These are phyloP conservation scores for Rhododendron ovatum DNA, from an alignment of 148 eudicot species.

Conservation along the genomic window DNA sequence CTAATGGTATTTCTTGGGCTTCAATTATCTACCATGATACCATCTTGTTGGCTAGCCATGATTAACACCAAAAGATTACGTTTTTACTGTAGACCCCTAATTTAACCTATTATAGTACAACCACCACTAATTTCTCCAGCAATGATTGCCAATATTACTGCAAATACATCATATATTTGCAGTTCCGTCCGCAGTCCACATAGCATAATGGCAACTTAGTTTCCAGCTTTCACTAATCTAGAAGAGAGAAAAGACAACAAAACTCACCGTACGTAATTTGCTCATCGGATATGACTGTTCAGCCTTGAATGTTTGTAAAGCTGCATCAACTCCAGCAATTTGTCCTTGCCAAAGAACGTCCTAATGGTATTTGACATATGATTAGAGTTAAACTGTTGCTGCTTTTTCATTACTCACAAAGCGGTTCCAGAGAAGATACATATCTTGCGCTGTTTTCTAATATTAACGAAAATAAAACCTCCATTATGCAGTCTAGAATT, in stretches of 20 bases:
- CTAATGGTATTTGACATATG: slow-evolving; percentile 26
- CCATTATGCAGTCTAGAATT: background rate
- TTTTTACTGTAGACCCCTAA: background rate
- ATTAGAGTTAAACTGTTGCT: background rate
- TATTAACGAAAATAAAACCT: background rate
- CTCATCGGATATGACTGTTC: slow-evolving; percentile 70
- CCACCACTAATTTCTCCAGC: background rate
- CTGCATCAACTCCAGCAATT: slow-evolving; percentile 80
- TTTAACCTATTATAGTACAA: background rate
- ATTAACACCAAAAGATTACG: background rate
- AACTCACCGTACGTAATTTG: slow-evolving; percentile 47
- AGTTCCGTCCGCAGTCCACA: background rate
- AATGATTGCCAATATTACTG: background rate
- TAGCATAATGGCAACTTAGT: background rate
- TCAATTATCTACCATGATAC: background rate
- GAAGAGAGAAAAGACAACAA: background rate
- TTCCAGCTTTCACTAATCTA: background rate
- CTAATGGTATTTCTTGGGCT: background rate
- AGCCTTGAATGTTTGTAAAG: slow-evolving; percentile 67
- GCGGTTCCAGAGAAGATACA: background rate
- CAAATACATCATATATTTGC: background rate
- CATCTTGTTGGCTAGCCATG: background rate
- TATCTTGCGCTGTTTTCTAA: background rate
- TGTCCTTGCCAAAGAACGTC: slow-evolving; percentile 89
- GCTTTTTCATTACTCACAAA: background rate